Conservation (phyloP, 2,329 filamentous ascomycete genomes). For the Fusarium camptoceras region DNA sequence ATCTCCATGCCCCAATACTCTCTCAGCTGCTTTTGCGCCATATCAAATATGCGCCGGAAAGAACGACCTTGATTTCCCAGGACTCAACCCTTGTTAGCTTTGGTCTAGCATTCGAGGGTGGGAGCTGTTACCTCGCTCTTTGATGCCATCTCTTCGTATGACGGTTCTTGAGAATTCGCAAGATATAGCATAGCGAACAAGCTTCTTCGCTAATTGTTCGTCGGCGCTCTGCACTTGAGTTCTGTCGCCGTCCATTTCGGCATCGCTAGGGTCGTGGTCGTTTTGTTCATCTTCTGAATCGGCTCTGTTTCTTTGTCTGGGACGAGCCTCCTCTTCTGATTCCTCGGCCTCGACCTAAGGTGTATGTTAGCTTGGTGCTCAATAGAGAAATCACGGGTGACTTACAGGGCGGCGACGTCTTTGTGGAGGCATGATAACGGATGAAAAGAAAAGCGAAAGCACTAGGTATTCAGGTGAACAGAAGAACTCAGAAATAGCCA, state of each 20-base stretch:
- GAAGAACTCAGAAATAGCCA: neutral
- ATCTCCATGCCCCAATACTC: slow-evolving; percentile 92
- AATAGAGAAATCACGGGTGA: slow-evolving; percentile 14
- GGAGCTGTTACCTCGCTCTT: slow-evolving; percentile 66
- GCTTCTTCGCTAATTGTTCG: slow-evolving; percentile 69
- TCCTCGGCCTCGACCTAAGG: slow-evolving; percentile 48
- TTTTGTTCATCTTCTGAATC: slow-evolving; percentile 48
- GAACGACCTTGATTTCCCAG: slow-evolving; percentile 75
- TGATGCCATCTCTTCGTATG: slow-evolving; percentile 71
- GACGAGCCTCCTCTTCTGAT: slow-evolving; percentile 49
- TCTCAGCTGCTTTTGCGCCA: slow-evolving; percentile 78
- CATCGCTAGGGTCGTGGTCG: slow-evolving; percentile 54
- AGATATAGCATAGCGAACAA: slow-evolving; percentile 75
- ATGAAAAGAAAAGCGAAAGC: neutral
- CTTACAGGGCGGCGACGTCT: slow-evolving; percentile 51
- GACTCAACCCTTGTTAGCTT: slow-evolving; percentile 60
- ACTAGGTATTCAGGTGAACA: neutral
- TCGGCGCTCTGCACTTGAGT: slow-evolving; percentile 55
- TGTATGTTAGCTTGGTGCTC: slow-evolving; percentile 11
- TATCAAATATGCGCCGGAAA: slow-evolving; percentile 82
- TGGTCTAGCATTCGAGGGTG: fast-evolving
- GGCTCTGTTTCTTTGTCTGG: slow-evolving; percentile 49
- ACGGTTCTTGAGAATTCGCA: slow-evolving; percentile 72
- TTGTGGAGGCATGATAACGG: slow-evolving; percentile 49
- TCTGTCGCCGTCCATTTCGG: slow-evolving; percentile 50